Evolutionary conservation across 2,329 filamentous ascomycete species (phyloP), one percentile per base, ranked within the genome.

Genomic region (Myrmaecium sp.): DNA sequence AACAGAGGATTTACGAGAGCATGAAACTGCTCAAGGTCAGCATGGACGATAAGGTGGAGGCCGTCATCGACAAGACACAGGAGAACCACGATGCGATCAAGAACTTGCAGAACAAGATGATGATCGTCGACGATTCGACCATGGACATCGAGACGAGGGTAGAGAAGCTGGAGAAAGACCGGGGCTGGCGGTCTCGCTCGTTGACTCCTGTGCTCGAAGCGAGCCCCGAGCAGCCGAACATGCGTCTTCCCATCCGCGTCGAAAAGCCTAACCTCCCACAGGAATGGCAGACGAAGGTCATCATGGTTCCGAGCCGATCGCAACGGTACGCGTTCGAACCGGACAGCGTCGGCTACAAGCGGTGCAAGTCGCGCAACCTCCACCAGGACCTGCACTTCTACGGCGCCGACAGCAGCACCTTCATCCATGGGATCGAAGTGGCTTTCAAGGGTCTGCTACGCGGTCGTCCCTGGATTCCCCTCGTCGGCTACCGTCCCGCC

Each of bases 11-110:
- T 32, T 54, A 52, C 31, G 35, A 51, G 28, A 52, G 52, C 33
- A 51, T 51, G 47, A 41, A 43, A 23, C 31, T 40, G 9, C 23
- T 54, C 27, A 53, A 52, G 31, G 39, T 53, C 18, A 40, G 44
- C 25, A 46, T 54, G 40, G 50, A 54, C 29, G 50, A 54, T 34
- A 46, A 43, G 34, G 43, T 52, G 18, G 50, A 54, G 35, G 49
- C 47, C 5, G 47, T 52, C n/a, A 47, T 54, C 12, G 49, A 54
- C 34, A 43, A 45, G 33, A 51, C 48, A 17, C 47, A 49, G 11
- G 45, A 50, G 19, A 46, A 45, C 35, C 41, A 45, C 25, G 43
- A 52, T 26, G 43, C 46, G 33, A 47, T 52, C 37, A 49, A 47
- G 32, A 35, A 34, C 6, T 37, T 51, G 16, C 44, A 49, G 28